phyloP scores from a whole-genome alignment of 2,329 filamentous ascomycete species.

The Penicillium verrucosum region DNA sequence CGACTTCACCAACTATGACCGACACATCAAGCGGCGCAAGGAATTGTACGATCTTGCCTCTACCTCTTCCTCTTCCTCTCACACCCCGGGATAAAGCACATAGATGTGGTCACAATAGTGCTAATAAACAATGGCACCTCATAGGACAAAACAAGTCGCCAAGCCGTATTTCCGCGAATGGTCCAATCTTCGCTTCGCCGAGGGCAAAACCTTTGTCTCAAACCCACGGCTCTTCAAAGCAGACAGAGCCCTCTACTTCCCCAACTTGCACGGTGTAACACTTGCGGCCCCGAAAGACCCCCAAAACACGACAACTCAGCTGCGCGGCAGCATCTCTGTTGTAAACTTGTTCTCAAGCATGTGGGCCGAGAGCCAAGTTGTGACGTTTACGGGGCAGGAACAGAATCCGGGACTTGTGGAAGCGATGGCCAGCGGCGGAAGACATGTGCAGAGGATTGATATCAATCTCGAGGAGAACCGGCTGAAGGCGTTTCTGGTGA shows the following conservation, averaged over 20 bases:
- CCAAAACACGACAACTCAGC: slow-evolving; percentile 69
- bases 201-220: slow-evolving; percentile 88
- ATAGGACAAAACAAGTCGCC: slow-evolving; percentile 69
- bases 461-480: slow-evolving; percentile 84
- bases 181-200: slow-evolving; percentile 74
- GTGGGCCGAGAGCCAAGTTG: slow-evolving; percentile 81
- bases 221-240: slow-evolving; percentile 79
- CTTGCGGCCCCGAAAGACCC: slow-evolving; percentile 57
- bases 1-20: slow-evolving; percentile 81
- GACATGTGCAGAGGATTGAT: slow-evolving; percentile 70
- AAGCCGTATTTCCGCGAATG: slow-evolving; percentile 96
- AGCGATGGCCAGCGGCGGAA: slow-evolving; percentile 53
- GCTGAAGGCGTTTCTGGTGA: slow-evolving; percentile 58
- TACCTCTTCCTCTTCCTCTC: too few species aligned
- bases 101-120: neutral
- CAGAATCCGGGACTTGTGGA: slow-evolving; percentile 68
- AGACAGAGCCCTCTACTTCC: slow-evolving; percentile 84
- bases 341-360: slow-evolving; percentile 76
- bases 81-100: too few species aligned
- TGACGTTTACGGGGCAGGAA: slow-evolving; percentile 64
- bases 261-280: slow-evolving; percentile 81
- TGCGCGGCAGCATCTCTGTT: slow-evolving; percentile 71
- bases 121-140: slow-evolving; percentile 3
- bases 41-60: slow-evolving; percentile 58
- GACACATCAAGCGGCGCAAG: slow-evolving; percentile 72